Evolutionary conservation across 331 rosid species (phyloP), one percentile per base, ranked within the genome.

Genomic region (Erythrophleum ivorense): DNA sequence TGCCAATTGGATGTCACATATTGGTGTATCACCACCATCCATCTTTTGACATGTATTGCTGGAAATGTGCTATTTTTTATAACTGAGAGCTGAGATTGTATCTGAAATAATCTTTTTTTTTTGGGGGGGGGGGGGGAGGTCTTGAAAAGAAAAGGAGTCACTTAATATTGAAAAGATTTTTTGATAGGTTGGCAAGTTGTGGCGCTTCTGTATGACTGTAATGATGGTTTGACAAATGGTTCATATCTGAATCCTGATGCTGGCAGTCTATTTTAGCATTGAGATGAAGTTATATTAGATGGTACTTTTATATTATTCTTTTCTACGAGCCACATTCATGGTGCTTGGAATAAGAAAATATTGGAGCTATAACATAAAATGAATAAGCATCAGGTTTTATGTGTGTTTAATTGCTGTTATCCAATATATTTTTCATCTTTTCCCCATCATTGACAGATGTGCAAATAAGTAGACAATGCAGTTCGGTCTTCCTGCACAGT

Each of bases 401-500:
- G 65, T 24, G 18, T 83, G 72, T 48, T 71, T 83, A 38, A 21
- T 7, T 71, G 14, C 43, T 71, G 59, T 8, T 71, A 24, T 21
- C 75, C 24, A 45, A 52, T 13, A 13, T 63, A 19, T 59, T 55
- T 74, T 36, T 54, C 38, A 52, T 34, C 68, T 68, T 78, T 86
- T 81, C 48, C 43, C 14, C 64, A 31, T 76, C 62, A 21, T 76
- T 71, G 58, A 66, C 52, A 49, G 71, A 67, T 76, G 36, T 55
- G 64, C 57, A 38, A 24, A 31, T 79, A 49, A 52, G 60, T 58
- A 81, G 72, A n/a, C 31, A 66, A 71, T n/a, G 76, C 24, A 34
- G 19, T 75, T 71, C 70, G 57, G 78, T 57, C 50, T 58, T 57
- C 45, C 24, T 7, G 41, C 19, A 12, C 52, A 31, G 46, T 64